Evolutionary conservation across 2,329 filamentous ascomycete genomes (phyloP).

Genomic region (Trichoderma afroharzianum): DNA sequence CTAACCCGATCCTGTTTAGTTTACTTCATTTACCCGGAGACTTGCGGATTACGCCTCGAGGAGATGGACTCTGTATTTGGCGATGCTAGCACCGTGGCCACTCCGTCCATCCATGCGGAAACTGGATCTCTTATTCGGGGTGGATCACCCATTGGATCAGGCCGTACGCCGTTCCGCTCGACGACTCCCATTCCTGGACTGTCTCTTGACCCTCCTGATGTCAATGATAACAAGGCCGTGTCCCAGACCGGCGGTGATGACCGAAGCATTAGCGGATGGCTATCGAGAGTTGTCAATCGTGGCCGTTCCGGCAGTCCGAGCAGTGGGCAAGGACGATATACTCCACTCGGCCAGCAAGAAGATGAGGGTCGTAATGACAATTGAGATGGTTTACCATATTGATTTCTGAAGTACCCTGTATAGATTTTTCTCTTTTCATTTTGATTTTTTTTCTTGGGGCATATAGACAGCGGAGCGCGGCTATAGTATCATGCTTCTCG

Average conservation of each 20-base stretch:
- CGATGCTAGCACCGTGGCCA: conserved; percentile 82
- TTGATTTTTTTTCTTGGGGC: conserved; percentile 20
- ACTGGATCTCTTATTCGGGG: conserved; percentile 75
- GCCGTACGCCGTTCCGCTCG: conserved; percentile 48
- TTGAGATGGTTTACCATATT: conserved; percentile 22
- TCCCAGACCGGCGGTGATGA: conserved; percentile 32
- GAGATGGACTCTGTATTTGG: conserved; percentile 96
- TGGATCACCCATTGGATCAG: conserved; percentile 70
- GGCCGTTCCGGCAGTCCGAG: conserved; percentile 37
- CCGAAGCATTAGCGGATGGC: conserved; percentile 50
- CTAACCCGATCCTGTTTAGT: conserved; percentile 50
- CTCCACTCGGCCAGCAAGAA: conserved; percentile 41
- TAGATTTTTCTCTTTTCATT: conserved; percentile 26
- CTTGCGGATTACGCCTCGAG: conserved; percentile 88
- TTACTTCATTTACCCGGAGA: conserved; percentile 97
- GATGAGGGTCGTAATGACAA: conserved; percentile 30
- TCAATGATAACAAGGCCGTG: conserved; percentile 44
- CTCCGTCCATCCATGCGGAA: conserved; percentile 70
- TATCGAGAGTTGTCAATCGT: conserved; percentile 39
- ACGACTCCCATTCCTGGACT: conserved; percentile 74
- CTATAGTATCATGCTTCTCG: background rate
- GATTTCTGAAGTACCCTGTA: conserved; percentile 20
- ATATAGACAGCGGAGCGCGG: conserved; percentile 35
- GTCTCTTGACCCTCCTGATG: conserved; percentile 70
- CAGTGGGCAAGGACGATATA: conserved; percentile 41